These are phyloP conservation scores for Aspergillus sp. DNA, from an alignment of 2,329 filamentous ascomycete species.

Conservation along the genomic window DNA sequence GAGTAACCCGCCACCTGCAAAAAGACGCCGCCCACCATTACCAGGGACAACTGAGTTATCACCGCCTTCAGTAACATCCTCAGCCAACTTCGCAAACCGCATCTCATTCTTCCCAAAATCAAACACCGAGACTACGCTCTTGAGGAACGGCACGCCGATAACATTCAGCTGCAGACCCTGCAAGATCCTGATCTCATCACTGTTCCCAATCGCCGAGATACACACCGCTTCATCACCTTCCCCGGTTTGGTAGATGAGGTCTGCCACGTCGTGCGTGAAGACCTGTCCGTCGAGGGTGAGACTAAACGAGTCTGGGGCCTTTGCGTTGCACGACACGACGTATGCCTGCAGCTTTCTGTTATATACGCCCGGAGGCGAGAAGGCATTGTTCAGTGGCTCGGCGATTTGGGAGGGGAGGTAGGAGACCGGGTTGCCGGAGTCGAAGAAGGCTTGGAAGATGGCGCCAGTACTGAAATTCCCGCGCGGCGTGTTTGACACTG, in stretches of 20 bases:
- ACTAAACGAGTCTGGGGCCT: slow-evolving; percentile 40
- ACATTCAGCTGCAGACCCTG: slow-evolving; percentile 35
- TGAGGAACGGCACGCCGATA: slow-evolving; percentile 50
- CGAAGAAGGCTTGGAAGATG: slow-evolving; percentile 43
- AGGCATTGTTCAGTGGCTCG: slow-evolving; percentile 42
- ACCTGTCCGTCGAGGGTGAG: slow-evolving; percentile 40
- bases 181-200: slow-evolving; percentile 28
- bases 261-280: slow-evolving; percentile 31
- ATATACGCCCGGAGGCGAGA: slow-evolving; percentile 43
- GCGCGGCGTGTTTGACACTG: slow-evolving; percentile 9
- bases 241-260: slow-evolving; percentile 30
- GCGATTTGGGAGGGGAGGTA: slow-evolving; percentile 42
- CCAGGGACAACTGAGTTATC: too few relatives aligned
- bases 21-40: too few relatives aligned
- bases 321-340: slow-evolving; percentile 45
- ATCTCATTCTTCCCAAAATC: slow-evolving; percentile 50
- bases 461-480: slow-evolving; percentile 9
- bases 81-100: slow-evolving; percentile 40
- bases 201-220: slow-evolving; percentile 28
- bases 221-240: slow-evolving; percentile 11
- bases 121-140: slow-evolving; percentile 53
- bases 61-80: neutral
- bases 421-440: slow-evolving; percentile 35
- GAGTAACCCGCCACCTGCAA: too few relatives aligned
- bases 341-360: slow-evolving; percentile 31